These are phyloP conservation scores for Exophiala viscosa DNA, from an alignment of 2,329 filamentous ascomycete genomes.

Conservation along the genomic window DNA sequence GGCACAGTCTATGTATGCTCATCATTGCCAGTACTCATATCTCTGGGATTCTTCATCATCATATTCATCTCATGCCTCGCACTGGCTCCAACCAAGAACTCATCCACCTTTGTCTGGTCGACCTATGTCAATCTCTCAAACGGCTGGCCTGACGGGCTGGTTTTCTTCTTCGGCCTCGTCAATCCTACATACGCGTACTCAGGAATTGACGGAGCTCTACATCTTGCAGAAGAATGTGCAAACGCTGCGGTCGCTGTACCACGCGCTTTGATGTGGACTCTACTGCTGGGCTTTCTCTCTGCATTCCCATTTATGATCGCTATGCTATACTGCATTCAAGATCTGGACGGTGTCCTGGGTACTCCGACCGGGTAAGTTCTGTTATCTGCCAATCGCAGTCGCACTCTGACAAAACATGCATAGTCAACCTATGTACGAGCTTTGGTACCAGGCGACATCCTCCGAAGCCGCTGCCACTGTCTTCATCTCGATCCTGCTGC, in stretches of 20 bases:
- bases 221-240: slow-evolving; percentile 38
- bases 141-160: slow-evolving; percentile 26
- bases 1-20: background rate
- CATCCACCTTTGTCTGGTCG: slow-evolving; percentile 16
- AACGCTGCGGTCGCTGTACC: slow-evolving; percentile 33
- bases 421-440: slow-evolving; percentile 15
- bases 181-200: slow-evolving; percentile 38
- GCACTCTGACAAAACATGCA: background rate
- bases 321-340: slow-evolving; percentile 20
- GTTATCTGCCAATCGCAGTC: background rate
- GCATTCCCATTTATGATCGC: slow-evolving; percentile 20
- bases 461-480: slow-evolving; percentile 18
- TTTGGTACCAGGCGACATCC: slow-evolving; percentile 19
- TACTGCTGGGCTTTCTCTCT: slow-evolving; percentile 35
- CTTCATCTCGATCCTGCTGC: slow-evolving; percentile 9
- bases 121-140: slow-evolving; percentile 16
- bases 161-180: slow-evolving; percentile 38
- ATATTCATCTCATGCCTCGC: slow-evolving; percentile 31
- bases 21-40: background rate
- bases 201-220: slow-evolving; percentile 37
- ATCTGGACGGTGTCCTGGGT: slow-evolving; percentile 12
- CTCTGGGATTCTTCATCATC: slow-evolving; percentile 22
- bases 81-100: slow-evolving; percentile 11
- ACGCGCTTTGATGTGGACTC: slow-evolving; percentile 32
- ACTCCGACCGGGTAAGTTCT: slow-evolving; percentile 1